Conservation (phyloP, 2,329 filamentous ascomycete species). For the Nemania sp. region DNA sequence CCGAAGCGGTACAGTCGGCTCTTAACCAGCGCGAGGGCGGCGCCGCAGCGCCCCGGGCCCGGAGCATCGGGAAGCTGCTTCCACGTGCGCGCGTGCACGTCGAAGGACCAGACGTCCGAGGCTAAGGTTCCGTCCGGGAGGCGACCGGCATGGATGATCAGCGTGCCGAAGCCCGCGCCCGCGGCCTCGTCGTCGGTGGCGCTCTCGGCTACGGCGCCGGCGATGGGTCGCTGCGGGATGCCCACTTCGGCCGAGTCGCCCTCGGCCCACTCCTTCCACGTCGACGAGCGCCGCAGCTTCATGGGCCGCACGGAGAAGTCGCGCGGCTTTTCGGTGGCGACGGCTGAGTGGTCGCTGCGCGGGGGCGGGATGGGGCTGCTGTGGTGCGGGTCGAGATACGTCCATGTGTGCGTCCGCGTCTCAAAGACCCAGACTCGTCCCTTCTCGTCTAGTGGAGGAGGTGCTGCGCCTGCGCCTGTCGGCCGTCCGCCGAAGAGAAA, state of each 20-base stretch:
- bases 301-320: conserved; percentile 47
- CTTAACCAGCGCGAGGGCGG: conserved; percentile 66
- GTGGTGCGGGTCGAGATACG: conserved; percentile 60
- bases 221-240: conserved; percentile 62
- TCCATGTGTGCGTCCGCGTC: conserved; percentile 66
- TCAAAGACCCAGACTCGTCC: conserved; percentile 79
- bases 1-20: conserved; percentile 76
- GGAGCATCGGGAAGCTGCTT: conserved; percentile 68
- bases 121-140: conserved; percentile 63
- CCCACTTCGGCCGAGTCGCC: conserved; percentile 58
- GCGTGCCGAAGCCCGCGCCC: conserved; percentile 64
- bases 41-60: conserved; percentile 66
- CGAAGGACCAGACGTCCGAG: conserved; percentile 78
- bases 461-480: conserved; percentile 63
- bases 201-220: conserved; percentile 58
- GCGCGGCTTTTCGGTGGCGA: conserved; percentile 60
- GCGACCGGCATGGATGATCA: conserved; percentile 79
- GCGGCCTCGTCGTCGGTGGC: conserved; percentile 65
- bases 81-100: conserved; percentile 67
- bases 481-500: conserved; percentile 79
- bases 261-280: conserved; percentile 59
- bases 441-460: conserved; percentile 70
- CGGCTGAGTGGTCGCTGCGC: conserved; percentile 71
- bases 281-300: conserved; percentile 44
- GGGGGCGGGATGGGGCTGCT: conserved; percentile 58